phyloP scores from a whole-genome alignment of 2,329 filamentous ascomycete genomes.

The Xylariaceae sp. region DNA sequence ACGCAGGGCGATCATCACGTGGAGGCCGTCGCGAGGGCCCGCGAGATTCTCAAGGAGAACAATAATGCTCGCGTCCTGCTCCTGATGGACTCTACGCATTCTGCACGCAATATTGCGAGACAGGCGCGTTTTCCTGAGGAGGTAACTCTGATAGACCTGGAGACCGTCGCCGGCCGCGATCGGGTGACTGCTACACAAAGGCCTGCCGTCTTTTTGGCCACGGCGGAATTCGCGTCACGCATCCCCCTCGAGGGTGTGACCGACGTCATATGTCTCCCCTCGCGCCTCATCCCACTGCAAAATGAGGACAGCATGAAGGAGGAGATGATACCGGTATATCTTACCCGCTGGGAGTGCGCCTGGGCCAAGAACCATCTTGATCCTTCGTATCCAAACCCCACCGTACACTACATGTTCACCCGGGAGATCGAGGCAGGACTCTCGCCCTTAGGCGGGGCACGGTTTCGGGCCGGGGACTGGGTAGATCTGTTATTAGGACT shows the following conservation, averaged over 20 bases:
- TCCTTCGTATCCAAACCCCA: not conserved
- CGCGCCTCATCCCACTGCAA: not conserved
- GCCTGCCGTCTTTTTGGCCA: not conserved
- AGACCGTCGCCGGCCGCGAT: not conserved
- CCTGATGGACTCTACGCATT: not conserved
- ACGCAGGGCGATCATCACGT: not conserved
- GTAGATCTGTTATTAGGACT: not conserved
- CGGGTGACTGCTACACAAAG: not conserved
- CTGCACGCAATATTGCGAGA: not conserved
- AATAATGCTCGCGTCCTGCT: not conserved
- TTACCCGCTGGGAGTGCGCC: not conserved
- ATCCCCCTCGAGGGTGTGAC: not conserved
- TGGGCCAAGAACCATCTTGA: conserved; percentile 4
- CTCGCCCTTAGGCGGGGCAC: not conserved
- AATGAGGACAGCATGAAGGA: not conserved
- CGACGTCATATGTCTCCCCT: not conserved
- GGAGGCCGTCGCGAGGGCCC: not conserved
- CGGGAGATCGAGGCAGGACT: not conserved
- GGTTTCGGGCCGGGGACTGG: not conserved
- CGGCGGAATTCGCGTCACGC: not conserved
- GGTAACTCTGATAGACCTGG: not conserved
- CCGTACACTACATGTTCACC: not conserved
- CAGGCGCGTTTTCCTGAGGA: not conserved
- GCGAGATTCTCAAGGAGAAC: not conserved
- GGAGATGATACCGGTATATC: not conserved